A percentile compares a stretch with the other conserved stretches of the same genome.
These are phyloP conservation scores for Flaveria linearis DNA, from an alignment of 129 eudicot genomes.

Conservation along the genomic window DNA sequence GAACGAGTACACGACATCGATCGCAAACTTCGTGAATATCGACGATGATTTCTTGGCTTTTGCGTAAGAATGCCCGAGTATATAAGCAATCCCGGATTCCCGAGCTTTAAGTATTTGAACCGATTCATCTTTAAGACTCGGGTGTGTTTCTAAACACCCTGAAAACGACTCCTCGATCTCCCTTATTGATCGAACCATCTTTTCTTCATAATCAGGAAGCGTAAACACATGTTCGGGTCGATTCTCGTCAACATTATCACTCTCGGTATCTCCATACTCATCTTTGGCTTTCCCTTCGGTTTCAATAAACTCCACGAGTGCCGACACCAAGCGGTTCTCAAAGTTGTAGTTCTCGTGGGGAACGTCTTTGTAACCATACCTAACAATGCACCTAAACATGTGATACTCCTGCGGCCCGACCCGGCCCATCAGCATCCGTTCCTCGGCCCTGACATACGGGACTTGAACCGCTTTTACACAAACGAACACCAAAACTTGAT, in stretches of 20 bases:
- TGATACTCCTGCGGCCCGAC: constrained; percentile 47
- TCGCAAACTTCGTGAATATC: constrained; percentile 46
- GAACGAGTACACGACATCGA: constrained; percentile 50
- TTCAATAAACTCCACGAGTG: constrained; percentile 42
- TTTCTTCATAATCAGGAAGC: constrained; percentile 37
- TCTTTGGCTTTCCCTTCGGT: constrained; percentile 35
- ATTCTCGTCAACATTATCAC: constrained; percentile 12
- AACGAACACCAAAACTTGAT: constrained; percentile 50
- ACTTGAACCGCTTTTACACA: constrained; percentile 54
- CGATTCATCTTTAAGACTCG: constrained; percentile 40
- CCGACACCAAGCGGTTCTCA: constrained; percentile 46
- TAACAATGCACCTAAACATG: constrained; percentile 58
- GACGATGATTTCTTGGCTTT: constrained; percentile 55
- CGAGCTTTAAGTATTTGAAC: constrained; percentile 46
- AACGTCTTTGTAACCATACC: constrained; percentile 60
- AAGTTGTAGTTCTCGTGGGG: constrained; percentile 59
- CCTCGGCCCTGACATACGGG: constrained; percentile 41
- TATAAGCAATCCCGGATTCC: constrained; percentile 56
- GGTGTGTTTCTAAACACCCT: constrained; percentile 29
- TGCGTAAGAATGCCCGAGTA: constrained; percentile 56
- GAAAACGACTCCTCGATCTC: constrained; percentile 36
- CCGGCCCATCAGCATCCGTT: constrained; percentile 49
- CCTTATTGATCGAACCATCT: constrained; percentile 30
- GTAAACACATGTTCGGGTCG: constrained; percentile 12
- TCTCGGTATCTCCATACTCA: constrained; percentile 28